Percentiles rank a stretch among this genome's conserved stretches.
phyloP scores from a whole-genome alignment of 805 yeast species.

The Torulaspora microellipsoides region DNA sequence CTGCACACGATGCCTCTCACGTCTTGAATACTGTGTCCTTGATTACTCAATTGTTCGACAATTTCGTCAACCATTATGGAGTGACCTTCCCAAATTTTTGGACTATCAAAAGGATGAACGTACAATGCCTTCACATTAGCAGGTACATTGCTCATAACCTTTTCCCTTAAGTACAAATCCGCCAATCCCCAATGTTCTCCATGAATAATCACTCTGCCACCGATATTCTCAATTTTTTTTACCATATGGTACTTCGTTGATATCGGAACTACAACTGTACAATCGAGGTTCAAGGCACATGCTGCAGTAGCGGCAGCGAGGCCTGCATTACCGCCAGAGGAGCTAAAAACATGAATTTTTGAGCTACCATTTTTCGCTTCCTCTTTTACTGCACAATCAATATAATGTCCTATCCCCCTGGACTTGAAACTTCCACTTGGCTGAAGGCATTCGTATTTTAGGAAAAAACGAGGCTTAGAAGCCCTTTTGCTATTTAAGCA shows the following conservation, averaged over 20 bases:
- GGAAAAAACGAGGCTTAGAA: constrained; percentile 30
- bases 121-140: constrained; percentile 36
- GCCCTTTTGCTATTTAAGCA: constrained; percentile 1
- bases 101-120: constrained; percentile 51
- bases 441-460: constrained; percentile 48
- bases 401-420: constrained; percentile 48
- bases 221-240: constrained; percentile 41
- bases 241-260: constrained; percentile 43
- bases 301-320: constrained; percentile 41
- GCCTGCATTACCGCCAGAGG: constrained; percentile 55
- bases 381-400: constrained; percentile 30
- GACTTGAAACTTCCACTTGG: constrained; percentile 55
- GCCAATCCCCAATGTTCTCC: constrained; percentile 49
- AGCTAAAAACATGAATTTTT: constrained; percentile 39
- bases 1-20: constrained; percentile 48
- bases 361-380: constrained; percentile 23
- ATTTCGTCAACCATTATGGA: constrained; percentile 44
- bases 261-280: constrained; percentile 58
- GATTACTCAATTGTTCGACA: constrained; percentile 23
- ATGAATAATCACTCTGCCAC: constrained; percentile 45
- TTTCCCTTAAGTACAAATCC: constrained; percentile 37
- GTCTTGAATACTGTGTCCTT: constrained; percentile 18
- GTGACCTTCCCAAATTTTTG: constrained; percentile 52
- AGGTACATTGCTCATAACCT: constrained; percentile 21
- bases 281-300: constrained; percentile 33